Evolutionary conservation across 208 protist species (phyloP).

Genomic region (Leishmania mexicana): DNA sequence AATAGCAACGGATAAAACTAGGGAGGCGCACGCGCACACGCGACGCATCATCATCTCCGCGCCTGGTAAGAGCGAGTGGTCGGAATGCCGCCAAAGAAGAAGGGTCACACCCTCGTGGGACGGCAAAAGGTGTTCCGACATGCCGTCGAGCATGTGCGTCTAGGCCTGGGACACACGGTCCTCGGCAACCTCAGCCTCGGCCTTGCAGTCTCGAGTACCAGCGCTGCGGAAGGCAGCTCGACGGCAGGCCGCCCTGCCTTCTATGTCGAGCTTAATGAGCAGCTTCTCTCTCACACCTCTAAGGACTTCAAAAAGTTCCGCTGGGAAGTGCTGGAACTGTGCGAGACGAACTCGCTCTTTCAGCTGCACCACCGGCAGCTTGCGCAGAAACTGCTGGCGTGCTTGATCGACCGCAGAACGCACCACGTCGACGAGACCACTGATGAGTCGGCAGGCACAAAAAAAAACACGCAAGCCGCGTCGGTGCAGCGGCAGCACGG

Average conservation of each 20-base stretch:
- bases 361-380: conserved; percentile 73
- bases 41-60: background rate
- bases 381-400: conserved; percentile 68
- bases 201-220: conserved; percentile 39
- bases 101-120: conserved; percentile 65
- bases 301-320: conserved; percentile 90
- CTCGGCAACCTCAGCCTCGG: conserved; percentile 78
- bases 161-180: conserved; percentile 84
- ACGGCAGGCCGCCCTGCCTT: conserved; percentile 51
- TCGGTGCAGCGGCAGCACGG: background rate
- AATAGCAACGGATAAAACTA: background rate
- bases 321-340: conserved; percentile 74
- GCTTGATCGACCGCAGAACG: conserved; percentile 56
- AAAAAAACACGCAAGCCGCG: background rate
- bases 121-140: conserved; percentile 86
- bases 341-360: conserved; percentile 73
- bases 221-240: conserved; percentile 13
- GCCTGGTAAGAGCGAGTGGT: background rate
- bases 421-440: conserved; percentile 8
- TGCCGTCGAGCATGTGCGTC: conserved; percentile 88
- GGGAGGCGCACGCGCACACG: background rate
- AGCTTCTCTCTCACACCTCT: conserved; percentile 74
- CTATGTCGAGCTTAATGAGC: conserved; percentile 82
- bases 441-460: background rate
- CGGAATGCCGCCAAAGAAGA: conserved; percentile 79